Conservation (phyloP, 2,329 filamentous ascomycete species). For the Penicillium sp. region DNA sequence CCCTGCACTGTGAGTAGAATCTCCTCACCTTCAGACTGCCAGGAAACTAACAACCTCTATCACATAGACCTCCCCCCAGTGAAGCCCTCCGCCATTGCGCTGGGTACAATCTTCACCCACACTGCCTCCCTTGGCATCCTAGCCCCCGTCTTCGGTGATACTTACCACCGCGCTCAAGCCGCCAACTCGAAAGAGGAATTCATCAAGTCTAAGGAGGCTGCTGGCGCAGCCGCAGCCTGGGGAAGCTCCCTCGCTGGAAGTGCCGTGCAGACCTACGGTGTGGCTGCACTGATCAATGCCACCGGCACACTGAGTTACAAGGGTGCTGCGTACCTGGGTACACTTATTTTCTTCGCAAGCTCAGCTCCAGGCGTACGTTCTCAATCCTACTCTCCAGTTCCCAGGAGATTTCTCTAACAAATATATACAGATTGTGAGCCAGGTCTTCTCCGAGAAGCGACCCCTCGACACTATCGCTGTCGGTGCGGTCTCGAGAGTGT, state of each 20-base stretch:
- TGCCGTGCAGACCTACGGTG: slow-evolving; percentile 82
- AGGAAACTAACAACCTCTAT: not conserved
- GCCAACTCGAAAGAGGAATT: slow-evolving; percentile 97
- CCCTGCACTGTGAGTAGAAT: slow-evolving; percentile 4
- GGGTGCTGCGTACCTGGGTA: slow-evolving; percentile 90
- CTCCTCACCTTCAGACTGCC: too few relatives aligned
- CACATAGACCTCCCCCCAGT: slow-evolving; percentile 69
- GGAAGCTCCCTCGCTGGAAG: slow-evolving; percentile 87
- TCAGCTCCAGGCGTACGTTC: slow-evolving; percentile 76
- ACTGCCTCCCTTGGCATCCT: slow-evolving; percentile 83
- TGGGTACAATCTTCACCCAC: slow-evolving; percentile 96
- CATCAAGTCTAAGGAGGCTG: slow-evolving; percentile 86
- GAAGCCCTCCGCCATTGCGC: slow-evolving; percentile 95
- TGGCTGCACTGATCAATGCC: slow-evolving; percentile 87
- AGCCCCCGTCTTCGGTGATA: slow-evolving; percentile 85
- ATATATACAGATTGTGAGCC: slow-evolving; percentile 68
- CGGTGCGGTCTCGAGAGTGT: slow-evolving; percentile 74
- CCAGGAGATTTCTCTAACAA: slow-evolving; percentile 4
- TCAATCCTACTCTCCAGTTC: not conserved
- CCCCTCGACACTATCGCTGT: slow-evolving; percentile 87
- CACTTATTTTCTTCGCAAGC: slow-evolving; percentile 86
- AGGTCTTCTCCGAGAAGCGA: slow-evolving; percentile 87
- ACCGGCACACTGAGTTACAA: slow-evolving; percentile 95
- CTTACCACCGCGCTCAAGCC: slow-evolving; percentile 86
- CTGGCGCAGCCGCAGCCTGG: slow-evolving; percentile 82